These are phyloP conservation scores for Sonneratia alba DNA, from an alignment of 345 rosid species.

Conservation along the genomic window DNA sequence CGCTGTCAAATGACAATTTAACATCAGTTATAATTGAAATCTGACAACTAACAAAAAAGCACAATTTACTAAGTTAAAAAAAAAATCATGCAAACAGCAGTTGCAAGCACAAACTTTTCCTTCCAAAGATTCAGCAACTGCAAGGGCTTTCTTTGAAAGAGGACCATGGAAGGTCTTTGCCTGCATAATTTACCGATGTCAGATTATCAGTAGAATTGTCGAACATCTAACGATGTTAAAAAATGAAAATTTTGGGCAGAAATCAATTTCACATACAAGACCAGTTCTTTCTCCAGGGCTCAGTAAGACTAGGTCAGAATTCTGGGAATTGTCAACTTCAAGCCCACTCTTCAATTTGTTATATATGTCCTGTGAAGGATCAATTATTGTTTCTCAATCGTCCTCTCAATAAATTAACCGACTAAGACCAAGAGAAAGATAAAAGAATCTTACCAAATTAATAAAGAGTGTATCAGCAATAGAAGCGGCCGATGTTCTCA, in stretches of 20 bases:
- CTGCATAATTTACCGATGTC: constrained; percentile 29
- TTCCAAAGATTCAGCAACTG: constrained; percentile 67
- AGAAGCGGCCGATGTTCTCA: constrained; percentile 71
- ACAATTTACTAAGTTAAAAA: neutral
- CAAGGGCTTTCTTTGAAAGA: constrained; percentile 64
- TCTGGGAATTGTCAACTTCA: constrained; percentile 54
- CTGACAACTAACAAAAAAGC: neutral
- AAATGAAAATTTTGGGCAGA: neutral
- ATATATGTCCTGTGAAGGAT: constrained; percentile 46
- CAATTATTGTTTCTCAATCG: constrained; percentile 9
- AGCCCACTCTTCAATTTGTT: constrained; percentile 72
- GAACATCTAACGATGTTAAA: neutral
- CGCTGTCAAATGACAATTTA: constrained; percentile 40
- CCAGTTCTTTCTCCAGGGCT: constrained; percentile 54
- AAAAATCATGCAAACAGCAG: neutral
- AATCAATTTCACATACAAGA: constrained; percentile 35
- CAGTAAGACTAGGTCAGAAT: constrained; percentile 36
- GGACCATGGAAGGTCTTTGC: constrained; percentile 69
- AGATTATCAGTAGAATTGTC: neutral
- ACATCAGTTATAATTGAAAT: constrained; percentile 3
- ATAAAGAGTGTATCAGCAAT: constrained; percentile 54
- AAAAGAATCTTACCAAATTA: constrained; percentile 50
- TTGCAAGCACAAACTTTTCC: constrained; percentile 55
- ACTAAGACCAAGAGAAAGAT: constrained; percentile 4
- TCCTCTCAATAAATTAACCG: constrained; percentile 5